Evolutionary conservation across 495 filamentous ascomycete genomes (phyloP), one percentile per base, ranked within the genome.

Genomic region (Aeminium ludgeri): DNA sequence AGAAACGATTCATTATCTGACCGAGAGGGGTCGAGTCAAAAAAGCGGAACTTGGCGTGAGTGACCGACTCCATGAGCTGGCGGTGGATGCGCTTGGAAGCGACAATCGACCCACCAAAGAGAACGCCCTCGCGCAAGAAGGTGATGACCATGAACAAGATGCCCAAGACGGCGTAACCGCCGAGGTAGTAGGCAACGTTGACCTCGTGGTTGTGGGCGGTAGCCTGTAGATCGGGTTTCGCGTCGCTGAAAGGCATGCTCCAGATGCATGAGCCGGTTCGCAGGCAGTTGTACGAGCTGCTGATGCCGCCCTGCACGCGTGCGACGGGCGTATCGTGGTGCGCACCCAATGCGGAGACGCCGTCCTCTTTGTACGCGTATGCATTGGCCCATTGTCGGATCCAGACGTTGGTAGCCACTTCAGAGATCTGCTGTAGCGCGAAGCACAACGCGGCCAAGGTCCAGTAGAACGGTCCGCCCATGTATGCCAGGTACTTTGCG

Each of bases 401-500:
- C 91, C 91, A 99, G 30, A 96, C 57, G 49, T 82, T 92, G 13
- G 82, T 85, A 8, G 80, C 80, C 11, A 96, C 81, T 10, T 78
- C 77, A 13, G 77, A 77, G 20, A 91, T 50, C 55, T 96, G 87
- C 54, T 94, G 83, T 34, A 76, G 60, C 11, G 64, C 70, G 54
- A 99, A 96, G 31, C 82, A 72, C 0, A 73, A 36, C 16, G 76
- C 56, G 16, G 86, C 80, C 34, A 76, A 52, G 33, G 78, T 53
- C 91, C 91, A 99, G 55, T 86, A 99, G 67, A 82, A 82, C 86
- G 86, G 94, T 4, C 72, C 68, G 7, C 91, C 91, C 91, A 96
- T 96, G 34, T 85, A 70, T 16, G 56, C 55, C 15, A 99, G 67
- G 57, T 95, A 99, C 53, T 93, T 75, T 25, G 68, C 63, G 52